phyloP scores from a whole-genome alignment of 2,329 filamentous ascomycete genomes.

The Alternaria ethzedia region DNA sequence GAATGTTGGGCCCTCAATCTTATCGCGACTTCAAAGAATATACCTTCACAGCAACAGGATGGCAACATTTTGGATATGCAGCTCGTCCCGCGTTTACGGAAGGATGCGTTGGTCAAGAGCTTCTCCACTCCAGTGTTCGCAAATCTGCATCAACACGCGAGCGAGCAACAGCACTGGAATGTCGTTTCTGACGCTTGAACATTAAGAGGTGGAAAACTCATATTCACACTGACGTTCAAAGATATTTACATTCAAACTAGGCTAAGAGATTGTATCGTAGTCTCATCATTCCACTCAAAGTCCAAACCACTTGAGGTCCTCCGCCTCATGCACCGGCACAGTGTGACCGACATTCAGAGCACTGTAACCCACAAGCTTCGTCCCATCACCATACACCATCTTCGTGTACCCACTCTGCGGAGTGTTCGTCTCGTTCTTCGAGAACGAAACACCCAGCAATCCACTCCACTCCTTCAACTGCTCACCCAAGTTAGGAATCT shows the following conservation, averaged over 20 bases:
- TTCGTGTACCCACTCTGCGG: conserved; percentile 33
- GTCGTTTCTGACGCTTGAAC: too few relatives aligned
- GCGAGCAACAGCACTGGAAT: too few relatives aligned
- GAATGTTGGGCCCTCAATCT: too few relatives aligned
- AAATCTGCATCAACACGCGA: too few relatives aligned
- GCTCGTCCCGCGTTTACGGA: too few relatives aligned
- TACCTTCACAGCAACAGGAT: too few relatives aligned
- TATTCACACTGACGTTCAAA: too few relatives aligned
- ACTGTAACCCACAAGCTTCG: conserved; percentile 31
- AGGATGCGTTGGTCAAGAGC: too few relatives aligned
- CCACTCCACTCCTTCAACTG: conserved; percentile 40
- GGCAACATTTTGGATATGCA: too few relatives aligned
- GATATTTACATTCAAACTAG: neutral
- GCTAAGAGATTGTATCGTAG: neutral
- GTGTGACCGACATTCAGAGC: conserved; percentile 34
- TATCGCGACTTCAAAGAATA: too few relatives aligned
- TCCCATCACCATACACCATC: conserved; percentile 37
- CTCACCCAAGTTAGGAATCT: conserved; percentile 32
- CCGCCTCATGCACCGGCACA: conserved; percentile 22
- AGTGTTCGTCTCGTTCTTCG: conserved; percentile 25
- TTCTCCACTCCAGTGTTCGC: too few relatives aligned
- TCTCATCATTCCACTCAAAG: neutral
- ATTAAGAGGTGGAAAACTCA: too few relatives aligned
- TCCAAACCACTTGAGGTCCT: conserved; percentile 18
- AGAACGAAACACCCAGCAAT: conserved; percentile 24